Base-by-base conservation (phyloP, 768 basidiomycete species). In the Pluteus cervinus region DNA sequence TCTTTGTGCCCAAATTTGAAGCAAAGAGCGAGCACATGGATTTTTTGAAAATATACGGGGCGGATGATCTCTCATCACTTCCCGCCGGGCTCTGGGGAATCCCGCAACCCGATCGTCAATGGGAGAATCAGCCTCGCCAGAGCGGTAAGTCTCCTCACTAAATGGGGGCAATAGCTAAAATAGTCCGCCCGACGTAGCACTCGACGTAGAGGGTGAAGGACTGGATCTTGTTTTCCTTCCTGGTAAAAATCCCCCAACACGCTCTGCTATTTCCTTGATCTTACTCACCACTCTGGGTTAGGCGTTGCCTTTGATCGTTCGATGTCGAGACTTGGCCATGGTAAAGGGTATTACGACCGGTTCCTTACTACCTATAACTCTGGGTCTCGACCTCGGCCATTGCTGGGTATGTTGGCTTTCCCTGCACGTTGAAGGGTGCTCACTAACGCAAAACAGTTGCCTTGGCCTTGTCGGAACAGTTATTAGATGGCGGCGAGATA, bases 261-360 rank as follows among this genome's bases (percentile, higher is more conserved):
- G n/a, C 26, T 10, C 34, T 29, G 7, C 4, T 17, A 4, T 21
- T 32, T 15, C 20, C 11, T 18, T 15, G 14, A 21, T 30, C 31
- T 6, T 14, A 18, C 8, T 39, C 32, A 33, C 46, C 31, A 31
- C 42, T 42, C 4, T 24, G 18, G 24, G 29, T 37, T 54, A 82
- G 86, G 82, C 29, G 71, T 89, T 32, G 86, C 81, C 7, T 89
- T 88, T 47, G 86, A 88, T 59, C 65, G 62, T 28, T 70, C 71
- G 11, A 54, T 81, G 37, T 76, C 76, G 33, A 77, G 86, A 21
- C 69, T 89, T 20, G 86, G 86, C 7, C 84, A 87, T 46, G 86
- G 86, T 16, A 89, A 84, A 55, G 86, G 86, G 5, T 87, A 83
- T 59, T 89, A 89, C 47, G 86, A 89, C 58, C 66, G 70, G 10